Conservation (phyloP, 306 rosid species). For the Vicia villosa region DNA sequence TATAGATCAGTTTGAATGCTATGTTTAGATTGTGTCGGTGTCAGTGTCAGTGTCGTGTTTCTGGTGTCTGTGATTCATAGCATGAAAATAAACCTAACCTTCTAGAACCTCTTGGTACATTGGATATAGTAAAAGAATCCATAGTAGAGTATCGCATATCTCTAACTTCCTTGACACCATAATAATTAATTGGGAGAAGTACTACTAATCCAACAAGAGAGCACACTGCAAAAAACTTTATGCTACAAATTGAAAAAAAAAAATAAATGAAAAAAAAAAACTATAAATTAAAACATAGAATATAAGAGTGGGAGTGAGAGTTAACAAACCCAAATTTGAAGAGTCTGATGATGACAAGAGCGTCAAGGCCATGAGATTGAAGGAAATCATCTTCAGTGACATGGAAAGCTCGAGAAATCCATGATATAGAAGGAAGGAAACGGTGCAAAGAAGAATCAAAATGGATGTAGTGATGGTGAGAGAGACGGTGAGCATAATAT, state of each 20-base stretch:
- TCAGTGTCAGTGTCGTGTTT: no score
- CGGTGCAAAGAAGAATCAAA: constrained; percentile 42
- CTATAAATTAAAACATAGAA: not conserved
- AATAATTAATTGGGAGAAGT: constrained; percentile 73
- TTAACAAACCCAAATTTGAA: constrained; percentile 81
- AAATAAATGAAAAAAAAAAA: not conserved
- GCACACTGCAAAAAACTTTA: constrained; percentile 70
- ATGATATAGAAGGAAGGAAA: constrained; percentile 64
- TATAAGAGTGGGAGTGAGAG: not conserved
- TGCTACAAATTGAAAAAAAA: constrained; percentile 48
- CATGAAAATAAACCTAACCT: constrained; percentile 47
- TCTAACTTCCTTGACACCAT: constrained; percentile 39
- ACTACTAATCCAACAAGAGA: constrained; percentile 69
- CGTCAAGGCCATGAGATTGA: constrained; percentile 68
- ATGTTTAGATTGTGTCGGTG: no score
- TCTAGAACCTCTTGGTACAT: constrained; percentile 65
- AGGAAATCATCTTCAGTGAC: constrained; percentile 70
- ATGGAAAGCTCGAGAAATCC: constrained; percentile 64
- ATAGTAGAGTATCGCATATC: constrained; percentile 46
- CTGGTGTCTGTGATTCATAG: no score
- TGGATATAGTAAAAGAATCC: constrained; percentile 83
- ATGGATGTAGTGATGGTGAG: constrained; percentile 35
- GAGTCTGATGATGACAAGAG: constrained; percentile 76
- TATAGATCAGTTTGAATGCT: constrained; percentile 18
- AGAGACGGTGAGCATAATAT: constrained; percentile 74